A percentile compares a stretch with the other conserved stretches of the same genome.
These are phyloP conservation scores for Pythium phragmitis DNA, from an alignment of 352 stramenopile species.

Conservation along the genomic window DNA sequence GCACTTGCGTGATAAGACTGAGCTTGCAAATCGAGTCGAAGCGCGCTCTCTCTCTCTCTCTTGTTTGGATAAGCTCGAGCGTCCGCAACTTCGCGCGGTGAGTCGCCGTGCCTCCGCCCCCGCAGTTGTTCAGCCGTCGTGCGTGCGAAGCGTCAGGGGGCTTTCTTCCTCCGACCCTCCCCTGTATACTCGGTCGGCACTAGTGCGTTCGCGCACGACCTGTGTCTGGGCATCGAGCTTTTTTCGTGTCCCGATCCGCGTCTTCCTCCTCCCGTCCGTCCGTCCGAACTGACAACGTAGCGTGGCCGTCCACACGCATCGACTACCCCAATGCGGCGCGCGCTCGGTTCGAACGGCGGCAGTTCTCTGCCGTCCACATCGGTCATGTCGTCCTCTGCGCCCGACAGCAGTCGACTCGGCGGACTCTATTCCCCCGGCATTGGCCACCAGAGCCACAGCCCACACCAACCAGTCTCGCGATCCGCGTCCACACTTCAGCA, in stretches of 20 bases:
- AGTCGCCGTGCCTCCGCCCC: neutral
- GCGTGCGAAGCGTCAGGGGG: neutral
- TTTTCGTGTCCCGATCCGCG: neutral
- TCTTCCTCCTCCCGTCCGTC: neutral
- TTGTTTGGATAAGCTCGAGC: neutral
- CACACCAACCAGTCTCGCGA: neutral
- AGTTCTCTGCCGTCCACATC: conserved; percentile 15
- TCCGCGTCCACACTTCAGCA: conserved; percentile 7
- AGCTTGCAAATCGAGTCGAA: neutral
- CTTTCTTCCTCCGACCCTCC: neutral
- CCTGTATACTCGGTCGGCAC: neutral
- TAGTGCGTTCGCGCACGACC: neutral
- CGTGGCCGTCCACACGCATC: neutral
- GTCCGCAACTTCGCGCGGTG: neutral
- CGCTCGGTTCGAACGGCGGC: conserved; percentile 12
- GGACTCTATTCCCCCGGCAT: neutral
- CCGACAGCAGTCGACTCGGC: conserved; percentile 10
- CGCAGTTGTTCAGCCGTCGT: neutral
- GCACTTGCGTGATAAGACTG: conserved; percentile 14
- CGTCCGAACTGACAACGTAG: neutral
- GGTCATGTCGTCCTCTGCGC: conserved; percentile 12
- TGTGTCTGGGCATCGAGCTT: neutral
- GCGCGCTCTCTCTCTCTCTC: neutral
- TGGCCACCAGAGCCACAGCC: neutral
- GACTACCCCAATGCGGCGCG: conserved; percentile 14